A percentile compares a stretch with the other conserved stretches of the same genome.
phyloP scores from a whole-genome alignment of 2,329 filamentous ascomycete genomes.

The Cladosporium austrohemisphaericum region DNA sequence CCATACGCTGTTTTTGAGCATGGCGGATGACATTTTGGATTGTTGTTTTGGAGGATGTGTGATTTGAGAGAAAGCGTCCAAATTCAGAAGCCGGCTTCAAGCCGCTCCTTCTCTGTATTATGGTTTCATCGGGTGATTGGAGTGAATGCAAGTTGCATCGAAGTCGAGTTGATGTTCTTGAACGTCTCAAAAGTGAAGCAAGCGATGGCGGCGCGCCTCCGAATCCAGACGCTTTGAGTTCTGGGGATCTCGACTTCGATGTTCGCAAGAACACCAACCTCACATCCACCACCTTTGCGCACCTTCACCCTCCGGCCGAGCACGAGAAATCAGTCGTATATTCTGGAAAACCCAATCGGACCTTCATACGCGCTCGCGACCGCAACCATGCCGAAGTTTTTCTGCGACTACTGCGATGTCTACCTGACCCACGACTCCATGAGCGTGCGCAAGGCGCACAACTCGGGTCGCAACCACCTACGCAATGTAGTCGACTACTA shows the following conservation, averaged over 20 bases:
- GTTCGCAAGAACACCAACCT: neutral
- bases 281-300: neutral
- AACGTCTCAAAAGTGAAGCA: neutral
- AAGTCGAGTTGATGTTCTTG: neutral
- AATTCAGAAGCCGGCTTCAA: neutral
- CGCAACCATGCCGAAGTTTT: constrained; percentile 34
- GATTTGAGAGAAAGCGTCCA: neutral
- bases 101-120: constrained; percentile 1
- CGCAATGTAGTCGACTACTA: constrained; percentile 99
- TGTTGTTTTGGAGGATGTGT: neutral
- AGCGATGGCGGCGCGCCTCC: neutral
- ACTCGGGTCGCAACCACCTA: constrained; percentile 91
- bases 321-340: constrained; percentile 6
- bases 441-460: constrained; percentile 98
- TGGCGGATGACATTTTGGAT: constrained; percentile 14
- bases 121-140: neutral
- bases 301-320: too few relatives aligned
- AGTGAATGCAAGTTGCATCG: neutral
- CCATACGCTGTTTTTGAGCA: constrained; percentile 45
- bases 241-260: constrained; percentile 5
- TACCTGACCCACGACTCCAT: constrained; percentile 99
- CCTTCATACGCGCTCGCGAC: neutral
- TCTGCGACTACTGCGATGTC: constrained; percentile 96
- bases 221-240: neutral
- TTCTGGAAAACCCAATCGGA: neutral